phyloP scores from a whole-genome alignment of 169 alveolate species.

The Besnoitia besnoiti region DNA sequence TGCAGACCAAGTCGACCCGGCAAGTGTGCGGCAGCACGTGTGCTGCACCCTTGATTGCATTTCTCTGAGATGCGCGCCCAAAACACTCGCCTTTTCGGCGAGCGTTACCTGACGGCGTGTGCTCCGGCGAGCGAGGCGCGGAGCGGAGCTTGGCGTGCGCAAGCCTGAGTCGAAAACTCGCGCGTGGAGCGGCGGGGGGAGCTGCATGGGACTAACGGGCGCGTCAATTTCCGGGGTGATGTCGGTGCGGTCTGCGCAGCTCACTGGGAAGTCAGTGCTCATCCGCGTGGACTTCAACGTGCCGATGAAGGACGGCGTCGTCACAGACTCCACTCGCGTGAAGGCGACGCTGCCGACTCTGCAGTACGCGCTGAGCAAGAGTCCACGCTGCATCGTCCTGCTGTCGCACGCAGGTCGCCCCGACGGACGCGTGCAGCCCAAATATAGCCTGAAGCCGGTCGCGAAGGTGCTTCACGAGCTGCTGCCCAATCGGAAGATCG shows the following conservation, averaged over 20 bases:
- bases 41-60: too few species aligned
- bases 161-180: too few species aligned
- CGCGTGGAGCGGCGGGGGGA: too few species aligned
- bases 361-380: slow-evolving; percentile 87
- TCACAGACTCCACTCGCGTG: slow-evolving; percentile 94
- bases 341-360: slow-evolving; percentile 94
- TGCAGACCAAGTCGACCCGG: too few species aligned
- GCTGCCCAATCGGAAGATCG: slow-evolving; percentile 84
- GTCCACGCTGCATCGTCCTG: slow-evolving; percentile 91
- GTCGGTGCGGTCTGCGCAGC: slow-evolving; percentile 64
- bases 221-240: too few species aligned
- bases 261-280: slow-evolving; percentile 92
- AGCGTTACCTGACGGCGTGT: too few species aligned
- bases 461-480: slow-evolving; percentile 88
- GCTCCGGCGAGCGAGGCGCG: too few species aligned
- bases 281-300: slow-evolving; percentile 98
- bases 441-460: slow-evolving; percentile 92
- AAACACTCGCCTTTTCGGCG: too few species aligned
- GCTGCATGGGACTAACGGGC: too few species aligned
- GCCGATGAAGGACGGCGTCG: slow-evolving; percentile 92
- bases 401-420: slow-evolving; percentile 98
- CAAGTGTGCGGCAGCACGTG: too few species aligned
- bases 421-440: slow-evolving; percentile 90
- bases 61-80: too few species aligned
- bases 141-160: too few species aligned